These are phyloP conservation scores for Leccinellum luteum DNA, from an alignment of 768 basidiomycete species.

Conservation along the genomic window DNA sequence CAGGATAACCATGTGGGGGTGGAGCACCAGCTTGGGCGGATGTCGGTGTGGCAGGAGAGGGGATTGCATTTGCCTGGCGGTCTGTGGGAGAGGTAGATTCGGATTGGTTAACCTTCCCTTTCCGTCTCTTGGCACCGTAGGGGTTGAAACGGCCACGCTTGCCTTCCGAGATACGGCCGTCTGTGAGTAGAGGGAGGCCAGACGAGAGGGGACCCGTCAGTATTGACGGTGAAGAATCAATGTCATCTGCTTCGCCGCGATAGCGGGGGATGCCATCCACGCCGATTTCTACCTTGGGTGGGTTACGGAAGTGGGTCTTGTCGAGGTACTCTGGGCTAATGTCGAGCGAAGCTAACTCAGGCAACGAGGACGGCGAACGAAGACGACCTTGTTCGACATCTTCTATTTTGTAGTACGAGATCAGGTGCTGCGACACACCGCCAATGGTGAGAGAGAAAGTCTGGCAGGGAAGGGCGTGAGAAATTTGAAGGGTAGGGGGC, in stretches of 20 bases:
- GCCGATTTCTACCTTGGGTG: constrained; percentile 84
- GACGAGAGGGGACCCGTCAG: constrained; percentile 43
- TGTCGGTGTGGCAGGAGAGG: constrained; percentile 32
- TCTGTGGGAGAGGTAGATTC: constrained; percentile 33
- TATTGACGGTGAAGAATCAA: constrained; percentile 43
- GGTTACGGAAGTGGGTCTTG: constrained; percentile 87
- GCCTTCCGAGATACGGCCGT: constrained; percentile 41
- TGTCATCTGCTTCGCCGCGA: constrained; percentile 78
- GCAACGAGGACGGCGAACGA: constrained; percentile 81
- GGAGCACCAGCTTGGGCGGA: constrained; percentile 24
- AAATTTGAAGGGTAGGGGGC: constrained; percentile 13
- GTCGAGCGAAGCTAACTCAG: constrained; percentile 82
- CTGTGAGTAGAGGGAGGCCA: constrained; percentile 48
- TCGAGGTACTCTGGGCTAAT: constrained; percentile 88
- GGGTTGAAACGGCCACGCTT: constrained; percentile 49
- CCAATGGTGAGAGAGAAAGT: constrained; percentile 88
- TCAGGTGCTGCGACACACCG: constrained; percentile 86
- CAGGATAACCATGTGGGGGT: constrained; percentile 29
- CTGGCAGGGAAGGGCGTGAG: constrained; percentile 42
- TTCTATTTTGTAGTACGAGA: constrained; percentile 91
- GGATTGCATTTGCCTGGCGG: constrained; percentile 19
- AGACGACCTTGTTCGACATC: constrained; percentile 89
- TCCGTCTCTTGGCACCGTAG: constrained; percentile 43
- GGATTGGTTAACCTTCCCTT: constrained; percentile 28
- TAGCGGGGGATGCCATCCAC: constrained; percentile 81